A percentile compares a stretch with the other conserved stretches of the same genome.
Evolutionary conservation across 768 basidiomycete species (phyloP).

Genomic region (Floccularia luteovirens): DNA sequence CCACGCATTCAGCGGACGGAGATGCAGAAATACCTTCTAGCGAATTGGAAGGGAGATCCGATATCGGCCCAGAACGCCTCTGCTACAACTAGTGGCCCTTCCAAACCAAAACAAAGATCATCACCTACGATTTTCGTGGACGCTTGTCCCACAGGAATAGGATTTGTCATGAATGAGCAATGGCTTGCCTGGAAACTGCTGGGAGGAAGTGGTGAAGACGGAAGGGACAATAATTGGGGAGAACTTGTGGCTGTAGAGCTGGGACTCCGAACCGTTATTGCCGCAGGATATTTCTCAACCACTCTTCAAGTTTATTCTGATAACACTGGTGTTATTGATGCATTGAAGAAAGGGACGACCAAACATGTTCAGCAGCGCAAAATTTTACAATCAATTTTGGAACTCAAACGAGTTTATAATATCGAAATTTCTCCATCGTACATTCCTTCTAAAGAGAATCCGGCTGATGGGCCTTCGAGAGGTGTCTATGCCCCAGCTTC

Average conservation of each 20-base stretch:
- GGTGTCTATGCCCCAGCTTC: slow-evolving; percentile 10
- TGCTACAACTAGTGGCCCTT: neutral
- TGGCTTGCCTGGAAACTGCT: slow-evolving; percentile 34
- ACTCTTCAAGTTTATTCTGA: slow-evolving; percentile 28
- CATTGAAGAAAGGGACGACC: slow-evolving; percentile 16
- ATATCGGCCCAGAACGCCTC: neutral
- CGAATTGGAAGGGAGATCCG: slow-evolving; percentile 10
- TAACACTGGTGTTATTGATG: slow-evolving; percentile 29
- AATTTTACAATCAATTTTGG: slow-evolving; percentile 19
- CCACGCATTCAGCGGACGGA: slow-evolving; percentile 8
- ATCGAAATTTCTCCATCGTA: slow-evolving; percentile 19
- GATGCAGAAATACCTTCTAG: slow-evolving; percentile 13
- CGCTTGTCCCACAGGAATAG: slow-evolving; percentile 34
- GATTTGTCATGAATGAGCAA: slow-evolving; percentile 20
- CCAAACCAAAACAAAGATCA: neutral
- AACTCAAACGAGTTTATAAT: slow-evolving; percentile 9
- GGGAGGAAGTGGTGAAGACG: slow-evolving; percentile 17
- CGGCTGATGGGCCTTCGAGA: slow-evolving; percentile 24
- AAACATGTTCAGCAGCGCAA: slow-evolving; percentile 15
- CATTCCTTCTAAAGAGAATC: slow-evolving; percentile 22
- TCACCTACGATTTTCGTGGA: slow-evolving; percentile 27
- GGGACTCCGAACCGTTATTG: slow-evolving; percentile 22
- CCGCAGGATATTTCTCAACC: slow-evolving; percentile 10
- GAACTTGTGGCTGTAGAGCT: slow-evolving; percentile 38
- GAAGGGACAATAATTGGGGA: slow-evolving; percentile 32